These are phyloP conservation scores for Brassica napus DNA, from an alignment of 345 rosid genomes.

Conservation along the genomic window Da-Ae NC_063445.1:14053501-14054000, in stretches of 20 bases:
- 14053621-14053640: not conserved
- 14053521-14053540: not conserved
- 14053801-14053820: conserved; percentile 3
- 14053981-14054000: conserved; percentile 33
- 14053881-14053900: conserved; percentile 23
- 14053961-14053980: conserved; percentile 18
- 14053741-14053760: not conserved
- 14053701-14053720: not conserved
- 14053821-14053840: conserved; percentile 21
- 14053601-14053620: not conserved
- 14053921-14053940: conserved; percentile 9
- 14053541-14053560: not conserved
- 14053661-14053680: not conserved
- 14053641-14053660: not conserved
- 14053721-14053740: not conserved
- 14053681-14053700: not conserved
- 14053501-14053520: not conserved
- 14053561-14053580: not conserved
- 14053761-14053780: conserved; percentile 24
- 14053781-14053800: conserved; percentile 9
- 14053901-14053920: conserved; percentile 23
- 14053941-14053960: conserved; percentile 9
- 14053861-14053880: conserved; percentile 25
- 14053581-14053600: not conserved
- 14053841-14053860: conserved; percentile 32